These are phyloP conservation scores for Miamiensis avidus DNA, from an alignment of 169 alveolate genomes.

Conservation along the genomic window DNA sequence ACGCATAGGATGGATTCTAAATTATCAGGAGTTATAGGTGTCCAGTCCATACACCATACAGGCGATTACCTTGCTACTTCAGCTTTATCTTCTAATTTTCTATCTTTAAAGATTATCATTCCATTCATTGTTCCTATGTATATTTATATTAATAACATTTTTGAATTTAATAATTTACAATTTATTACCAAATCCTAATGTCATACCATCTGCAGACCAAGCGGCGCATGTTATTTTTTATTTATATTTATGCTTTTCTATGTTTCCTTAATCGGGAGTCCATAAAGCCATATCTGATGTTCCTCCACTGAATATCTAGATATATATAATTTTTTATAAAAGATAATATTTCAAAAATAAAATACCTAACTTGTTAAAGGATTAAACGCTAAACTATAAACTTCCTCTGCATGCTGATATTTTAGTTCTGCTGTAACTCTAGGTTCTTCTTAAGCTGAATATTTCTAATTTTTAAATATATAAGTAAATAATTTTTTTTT, in stretches of 20 bases:
- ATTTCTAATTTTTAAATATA: constrained; percentile 7
- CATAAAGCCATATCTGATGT: constrained; percentile 82
- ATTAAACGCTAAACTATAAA: constrained; percentile 79
- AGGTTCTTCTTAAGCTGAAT: constrained; percentile 39
- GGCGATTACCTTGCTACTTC: constrained; percentile 66
- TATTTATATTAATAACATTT: no score
- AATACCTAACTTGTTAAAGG: constrained; percentile 52
- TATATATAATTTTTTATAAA: constrained; percentile 45
- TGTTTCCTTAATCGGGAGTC: constrained; percentile 74
- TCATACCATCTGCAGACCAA: constrained; percentile 87
- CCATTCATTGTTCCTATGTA: constrained; percentile 61
- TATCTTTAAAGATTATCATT: constrained; percentile 67
- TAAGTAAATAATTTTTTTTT: no score
- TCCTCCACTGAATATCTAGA: constrained; percentile 72
- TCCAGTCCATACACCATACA: constrained; percentile 87
- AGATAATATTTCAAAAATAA: no score
- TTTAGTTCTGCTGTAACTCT: constrained; percentile 35
- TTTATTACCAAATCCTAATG: constrained; percentile 74
- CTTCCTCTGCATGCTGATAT: constrained; percentile 60
- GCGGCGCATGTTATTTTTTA: constrained; percentile 68
- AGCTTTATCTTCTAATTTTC: constrained; percentile 61
- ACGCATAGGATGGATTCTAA: constrained; percentile 71
- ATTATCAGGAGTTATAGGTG: constrained; percentile 72
- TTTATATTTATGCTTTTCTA: constrained; percentile 58
- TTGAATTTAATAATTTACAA: no score